Percentiles rank a stretch among this genome's conserved stretches.
Conservation (phyloP, 2,329 filamentous ascomycete genomes). For the Claviceps arundinis region DNA sequence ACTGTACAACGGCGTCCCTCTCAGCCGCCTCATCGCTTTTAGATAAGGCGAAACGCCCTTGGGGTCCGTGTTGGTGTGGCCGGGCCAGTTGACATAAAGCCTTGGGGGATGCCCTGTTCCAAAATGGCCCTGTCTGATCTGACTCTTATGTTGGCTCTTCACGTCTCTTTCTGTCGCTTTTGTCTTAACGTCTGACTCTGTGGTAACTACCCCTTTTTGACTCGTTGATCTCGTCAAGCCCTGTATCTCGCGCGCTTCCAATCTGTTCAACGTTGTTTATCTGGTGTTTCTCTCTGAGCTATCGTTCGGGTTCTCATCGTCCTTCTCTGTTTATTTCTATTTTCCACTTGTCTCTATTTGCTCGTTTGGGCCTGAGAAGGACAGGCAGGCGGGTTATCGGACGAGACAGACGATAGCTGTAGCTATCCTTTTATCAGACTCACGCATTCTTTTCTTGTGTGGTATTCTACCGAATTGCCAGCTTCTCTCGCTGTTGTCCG, state of each 20-base stretch:
- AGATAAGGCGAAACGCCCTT: no score
- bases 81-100: no score
- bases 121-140: no score
- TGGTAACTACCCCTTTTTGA: background rate
- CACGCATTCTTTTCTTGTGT: constrained; percentile 7
- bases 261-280: background rate
- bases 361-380: background rate
- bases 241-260: background rate
- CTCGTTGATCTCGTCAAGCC: background rate
- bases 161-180: background rate
- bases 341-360: background rate
- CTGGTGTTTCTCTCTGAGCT: background rate
- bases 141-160: background rate
- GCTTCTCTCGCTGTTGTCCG: constrained; percentile 2
- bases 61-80: no score
- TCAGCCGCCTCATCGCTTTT: no score
- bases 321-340: background rate
- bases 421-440: constrained; percentile 11
- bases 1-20: no score
- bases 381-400: background rate
- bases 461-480: constrained; percentile 5
- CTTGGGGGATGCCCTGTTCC: no score
- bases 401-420: constrained; percentile 10
- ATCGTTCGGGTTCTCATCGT: background rate
- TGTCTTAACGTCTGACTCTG: background rate